Percentiles rank a stretch among this genome's conserved stretches.
phyloP scores from a whole-genome alignment of 208 protist species.

The Polymyxa betae region DNA sequence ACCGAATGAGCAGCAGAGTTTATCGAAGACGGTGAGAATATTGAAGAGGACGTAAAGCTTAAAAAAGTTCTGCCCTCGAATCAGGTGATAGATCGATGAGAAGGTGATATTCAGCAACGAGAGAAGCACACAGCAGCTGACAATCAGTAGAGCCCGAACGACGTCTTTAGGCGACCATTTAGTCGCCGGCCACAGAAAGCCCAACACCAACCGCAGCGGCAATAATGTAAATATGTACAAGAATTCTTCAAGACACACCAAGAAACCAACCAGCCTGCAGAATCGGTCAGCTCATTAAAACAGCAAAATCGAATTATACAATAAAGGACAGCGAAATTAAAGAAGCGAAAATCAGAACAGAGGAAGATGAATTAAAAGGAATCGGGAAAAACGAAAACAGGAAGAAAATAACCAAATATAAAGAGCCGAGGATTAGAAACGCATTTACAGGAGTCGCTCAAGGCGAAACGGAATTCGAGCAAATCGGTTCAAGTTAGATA shows the following conservation, averaged over 20 bases:
- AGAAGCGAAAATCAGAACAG: too few relatives aligned
- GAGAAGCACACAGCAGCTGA: slow-evolving; percentile 63
- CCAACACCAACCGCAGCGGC: not conserved
- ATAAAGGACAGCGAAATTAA: too few relatives aligned
- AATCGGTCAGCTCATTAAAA: too few relatives aligned
- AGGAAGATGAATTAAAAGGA: too few relatives aligned
- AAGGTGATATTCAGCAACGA: slow-evolving; percentile 68
- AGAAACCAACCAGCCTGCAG: slow-evolving; percentile 16
- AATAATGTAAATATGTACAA: slow-evolving; percentile 27
- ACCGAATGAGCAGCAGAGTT: slow-evolving; percentile 82
- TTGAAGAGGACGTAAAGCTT: slow-evolving; percentile 93
- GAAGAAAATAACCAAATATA: too few relatives aligned
- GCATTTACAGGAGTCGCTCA: too few relatives aligned
- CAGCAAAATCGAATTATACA: too few relatives aligned
- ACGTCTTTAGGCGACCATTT: not conserved
- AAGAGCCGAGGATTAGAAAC: too few relatives aligned
- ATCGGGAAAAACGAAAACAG: too few relatives aligned
- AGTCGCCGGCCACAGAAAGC: not conserved
- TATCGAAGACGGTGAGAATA: slow-evolving; percentile 85
- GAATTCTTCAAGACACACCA: slow-evolving; percentile 20
- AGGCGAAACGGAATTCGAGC: too few relatives aligned
- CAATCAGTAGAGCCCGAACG: slow-evolving; percentile 49
- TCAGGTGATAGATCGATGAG: slow-evolving; percentile 81
- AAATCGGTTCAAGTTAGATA: too few relatives aligned
- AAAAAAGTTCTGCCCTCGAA: slow-evolving; percentile 82